These are phyloP conservation scores for Jatropha curcas DNA, from an alignment of 345 rosid genomes.

Conservation along the genomic window DNA sequence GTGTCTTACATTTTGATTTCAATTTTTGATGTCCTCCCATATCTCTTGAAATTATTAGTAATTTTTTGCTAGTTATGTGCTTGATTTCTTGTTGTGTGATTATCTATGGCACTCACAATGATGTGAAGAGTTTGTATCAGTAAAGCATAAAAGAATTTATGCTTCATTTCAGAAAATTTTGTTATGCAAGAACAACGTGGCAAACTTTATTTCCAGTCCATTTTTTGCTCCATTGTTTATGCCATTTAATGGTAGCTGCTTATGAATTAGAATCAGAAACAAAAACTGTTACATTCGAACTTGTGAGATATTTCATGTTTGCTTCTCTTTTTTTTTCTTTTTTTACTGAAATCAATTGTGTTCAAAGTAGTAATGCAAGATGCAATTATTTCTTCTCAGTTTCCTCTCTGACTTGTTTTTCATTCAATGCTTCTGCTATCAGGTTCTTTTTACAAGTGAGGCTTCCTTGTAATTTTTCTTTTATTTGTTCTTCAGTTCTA, in stretches of 20 bases:
- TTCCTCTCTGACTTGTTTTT: conserved; percentile 21
- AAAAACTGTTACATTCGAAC: not conserved
- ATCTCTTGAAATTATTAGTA: not conserved
- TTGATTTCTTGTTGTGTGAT: not conserved
- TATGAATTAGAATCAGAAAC: too few relatives aligned
- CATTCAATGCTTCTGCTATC: conserved; percentile 25
- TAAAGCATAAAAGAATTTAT: not conserved
- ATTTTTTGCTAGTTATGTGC: not conserved
- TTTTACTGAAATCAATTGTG: not conserved
- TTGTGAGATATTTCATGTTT: not conserved
- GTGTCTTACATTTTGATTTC: not conserved
- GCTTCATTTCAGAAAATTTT: not conserved
- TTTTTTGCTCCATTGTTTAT: not conserved
- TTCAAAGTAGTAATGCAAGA: not conserved
- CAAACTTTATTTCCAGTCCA: not conserved
- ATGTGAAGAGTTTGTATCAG: not conserved
- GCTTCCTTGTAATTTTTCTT: conserved; percentile 31
- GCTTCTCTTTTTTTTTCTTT: not conserved
- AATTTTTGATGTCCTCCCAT: not conserved
- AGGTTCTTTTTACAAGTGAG: conserved; percentile 32
- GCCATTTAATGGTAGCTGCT: not conserved
- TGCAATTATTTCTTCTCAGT: not conserved
- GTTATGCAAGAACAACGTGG: not conserved
- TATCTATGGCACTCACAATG: not conserved
- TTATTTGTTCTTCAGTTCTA: conserved; percentile 56